A percentile compares a stretch with the other conserved stretches of the same genome.
phyloP scores from a whole-genome alignment of 2,329 filamentous ascomycete species.

The Fusarium avenaceum region DNA sequence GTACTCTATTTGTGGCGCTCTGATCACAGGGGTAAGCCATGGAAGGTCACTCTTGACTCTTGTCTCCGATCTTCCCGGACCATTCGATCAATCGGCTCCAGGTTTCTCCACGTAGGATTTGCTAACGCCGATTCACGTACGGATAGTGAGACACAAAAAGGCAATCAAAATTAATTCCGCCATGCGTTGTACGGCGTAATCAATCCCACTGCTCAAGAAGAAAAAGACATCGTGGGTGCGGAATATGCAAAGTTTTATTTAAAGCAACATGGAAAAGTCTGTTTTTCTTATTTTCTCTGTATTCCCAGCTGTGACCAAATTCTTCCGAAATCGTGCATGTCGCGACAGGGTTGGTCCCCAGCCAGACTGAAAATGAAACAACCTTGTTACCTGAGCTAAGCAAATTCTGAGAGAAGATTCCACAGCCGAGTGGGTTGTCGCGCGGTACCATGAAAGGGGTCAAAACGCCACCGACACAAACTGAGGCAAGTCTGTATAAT shows the following conservation, averaged over 20 bases:
- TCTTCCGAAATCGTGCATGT: not conserved
- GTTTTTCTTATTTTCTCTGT: not conserved
- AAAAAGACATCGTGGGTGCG: not conserved
- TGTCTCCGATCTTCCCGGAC: conserved; percentile 18
- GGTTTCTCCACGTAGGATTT: not conserved
- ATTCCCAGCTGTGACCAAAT: not conserved
- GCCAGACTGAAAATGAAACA: not conserved
- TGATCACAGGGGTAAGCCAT: conserved; percentile 14
- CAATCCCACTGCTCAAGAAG: not conserved
- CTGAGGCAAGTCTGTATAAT: not conserved
- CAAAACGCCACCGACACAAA: not conserved
- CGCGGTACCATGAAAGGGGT: not conserved
- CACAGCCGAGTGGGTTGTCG: not conserved
- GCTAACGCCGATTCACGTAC: not conserved
- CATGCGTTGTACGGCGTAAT: not conserved
- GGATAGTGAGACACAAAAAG: not conserved
- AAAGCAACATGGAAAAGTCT: not conserved
- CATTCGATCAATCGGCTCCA: not conserved
- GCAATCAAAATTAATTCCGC: not conserved
- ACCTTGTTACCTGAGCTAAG: not conserved
- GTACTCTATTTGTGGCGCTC: conserved; percentile 7
- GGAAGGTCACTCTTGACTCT: too few relatives aligned
- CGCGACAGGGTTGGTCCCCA: conserved; percentile 1
- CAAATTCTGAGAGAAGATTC: not conserved
- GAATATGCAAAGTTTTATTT: not conserved